phyloP scores from a whole-genome alignment of 192 early-diverging fungal species.

The Rhizophagus clarus region DNA sequence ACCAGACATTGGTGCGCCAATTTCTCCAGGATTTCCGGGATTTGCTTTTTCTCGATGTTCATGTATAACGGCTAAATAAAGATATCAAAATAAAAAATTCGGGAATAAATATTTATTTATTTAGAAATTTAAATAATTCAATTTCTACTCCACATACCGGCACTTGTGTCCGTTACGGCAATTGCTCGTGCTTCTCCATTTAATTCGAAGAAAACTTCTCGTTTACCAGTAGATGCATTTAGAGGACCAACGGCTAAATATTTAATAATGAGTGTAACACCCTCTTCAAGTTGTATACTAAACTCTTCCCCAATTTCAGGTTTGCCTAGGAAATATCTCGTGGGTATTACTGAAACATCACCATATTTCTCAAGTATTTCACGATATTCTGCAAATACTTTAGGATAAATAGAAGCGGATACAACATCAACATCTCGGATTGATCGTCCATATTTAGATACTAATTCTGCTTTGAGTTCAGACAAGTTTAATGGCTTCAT shows the following conservation, averaged over 20 bases:
- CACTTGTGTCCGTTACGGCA: constrained; percentile 65
- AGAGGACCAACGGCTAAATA: constrained; percentile 86
- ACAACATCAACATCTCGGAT: constrained; percentile 87
- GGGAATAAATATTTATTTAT: neutral
- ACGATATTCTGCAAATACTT: constrained; percentile 88
- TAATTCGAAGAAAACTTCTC: constrained; percentile 95
- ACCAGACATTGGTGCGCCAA: constrained; percentile 96
- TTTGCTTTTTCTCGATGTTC: constrained; percentile 78
- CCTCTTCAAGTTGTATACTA: constrained; percentile 81
- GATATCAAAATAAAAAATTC: neutral
- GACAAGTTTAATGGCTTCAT: constrained; percentile 80
- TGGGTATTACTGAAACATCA: constrained; percentile 88
- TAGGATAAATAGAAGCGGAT: constrained; percentile 90
- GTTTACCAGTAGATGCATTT: constrained; percentile 68
- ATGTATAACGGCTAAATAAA: constrained; percentile 53
- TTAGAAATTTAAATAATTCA: neutral
- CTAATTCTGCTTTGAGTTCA: constrained; percentile 70
- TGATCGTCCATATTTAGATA: constrained; percentile 78
- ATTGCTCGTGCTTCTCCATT: constrained; percentile 94
- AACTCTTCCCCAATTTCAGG: constrained; percentile 89
- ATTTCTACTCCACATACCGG: constrained; percentile 37
- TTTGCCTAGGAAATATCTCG: constrained; percentile 87
- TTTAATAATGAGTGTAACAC: constrained; percentile 90
- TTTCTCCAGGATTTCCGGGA: constrained; percentile 72
- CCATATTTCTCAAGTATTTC: constrained; percentile 75